These are phyloP conservation scores for Colletotrichum melonis DNA, from an alignment of 2,329 filamentous ascomycete genomes.

Conservation along the genomic window DNA sequence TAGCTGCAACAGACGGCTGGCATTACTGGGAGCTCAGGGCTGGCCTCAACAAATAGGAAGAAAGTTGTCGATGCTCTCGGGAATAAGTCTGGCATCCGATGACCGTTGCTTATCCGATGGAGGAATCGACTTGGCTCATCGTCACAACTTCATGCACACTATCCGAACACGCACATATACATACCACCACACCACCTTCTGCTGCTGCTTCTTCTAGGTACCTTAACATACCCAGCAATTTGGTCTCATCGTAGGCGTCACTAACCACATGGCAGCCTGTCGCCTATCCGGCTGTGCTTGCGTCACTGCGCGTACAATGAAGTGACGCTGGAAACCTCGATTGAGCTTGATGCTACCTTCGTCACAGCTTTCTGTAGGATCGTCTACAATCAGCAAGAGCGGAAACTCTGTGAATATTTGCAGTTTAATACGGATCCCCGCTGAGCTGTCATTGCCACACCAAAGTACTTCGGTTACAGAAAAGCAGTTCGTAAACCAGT, in stretches of 20 bases:
- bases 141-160: conserved; percentile 9
- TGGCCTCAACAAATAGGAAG: background rate
- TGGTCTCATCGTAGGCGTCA: conserved; percentile 27
- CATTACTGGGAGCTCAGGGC: background rate
- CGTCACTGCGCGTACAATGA: conserved; percentile 11
- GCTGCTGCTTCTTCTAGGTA: background rate
- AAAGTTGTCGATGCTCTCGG: background rate
- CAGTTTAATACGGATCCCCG: background rate
- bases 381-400: background rate
- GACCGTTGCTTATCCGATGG: conserved; percentile 23
- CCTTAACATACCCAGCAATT: conserved; percentile 2
- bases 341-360: conserved; percentile 5
- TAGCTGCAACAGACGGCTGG: background rate
- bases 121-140: conserved; percentile 11
- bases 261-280: background rate
- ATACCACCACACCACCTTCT: background rate
- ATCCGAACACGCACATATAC: background rate
- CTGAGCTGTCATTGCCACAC: conserved; percentile 25
- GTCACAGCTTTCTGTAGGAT: conserved; percentile 4
- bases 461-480: background rate
- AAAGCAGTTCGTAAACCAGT: background rate
- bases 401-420: background rate
- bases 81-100: conserved; percentile 1
- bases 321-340: background rate
- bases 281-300: background rate